Evolutionary conservation across 805 yeast genomes (phyloP), one percentile per base, ranked within the genome.

Genomic region (Starmerella powellii): DNA sequence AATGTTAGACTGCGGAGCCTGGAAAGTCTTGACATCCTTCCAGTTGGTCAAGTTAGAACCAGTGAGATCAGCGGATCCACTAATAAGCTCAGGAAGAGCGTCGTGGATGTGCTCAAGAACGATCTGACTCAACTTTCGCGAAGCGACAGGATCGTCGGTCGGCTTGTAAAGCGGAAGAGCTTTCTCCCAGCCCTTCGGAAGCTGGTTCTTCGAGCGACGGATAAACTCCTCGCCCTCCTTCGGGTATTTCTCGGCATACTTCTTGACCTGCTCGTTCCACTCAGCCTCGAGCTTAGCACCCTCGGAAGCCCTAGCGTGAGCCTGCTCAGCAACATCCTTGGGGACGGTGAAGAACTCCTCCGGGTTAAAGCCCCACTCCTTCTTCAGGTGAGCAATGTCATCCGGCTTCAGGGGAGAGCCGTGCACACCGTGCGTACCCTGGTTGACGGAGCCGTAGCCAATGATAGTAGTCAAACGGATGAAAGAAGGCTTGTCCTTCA

Each of bases 11-110:
- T 75, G 59, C 42, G 85, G 83, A 42, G 91, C 83, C 74, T 91
- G 95, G 87, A 87, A 88, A 66, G 87, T 95, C 53, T 74, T 74
- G 48, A 93, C 84, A 50, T 68, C 78, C 57, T 73, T 63, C 72
- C 88, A 76, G 73, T 91, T 78, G 60, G 97, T 87, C 70, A 85
- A 74, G 76, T 88, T 91, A 44, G 97, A 88, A 54, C 94, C 93
- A 45, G 97, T 88, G 69, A 88, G 76, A 68, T 88, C 98, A 46
- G 98, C 98, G 53, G 97, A 87, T 60, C 98, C 98, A 69, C 96
- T 96, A 60, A 88, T 68, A 51, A 88, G 68, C 72, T 86, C 95
- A 42, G 97, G 97, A 41, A 88, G 53, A 35, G 55, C 73, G 21
- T 71, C 72, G 56, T 72, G 70, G 56, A 88, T 64, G 51, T 68